Evolutionary conservation across 2,329 filamentous ascomycete genomes (phyloP), one percentile per base, ranked within the genome.

Genomic region (Calonectria fujianensis): DNA sequence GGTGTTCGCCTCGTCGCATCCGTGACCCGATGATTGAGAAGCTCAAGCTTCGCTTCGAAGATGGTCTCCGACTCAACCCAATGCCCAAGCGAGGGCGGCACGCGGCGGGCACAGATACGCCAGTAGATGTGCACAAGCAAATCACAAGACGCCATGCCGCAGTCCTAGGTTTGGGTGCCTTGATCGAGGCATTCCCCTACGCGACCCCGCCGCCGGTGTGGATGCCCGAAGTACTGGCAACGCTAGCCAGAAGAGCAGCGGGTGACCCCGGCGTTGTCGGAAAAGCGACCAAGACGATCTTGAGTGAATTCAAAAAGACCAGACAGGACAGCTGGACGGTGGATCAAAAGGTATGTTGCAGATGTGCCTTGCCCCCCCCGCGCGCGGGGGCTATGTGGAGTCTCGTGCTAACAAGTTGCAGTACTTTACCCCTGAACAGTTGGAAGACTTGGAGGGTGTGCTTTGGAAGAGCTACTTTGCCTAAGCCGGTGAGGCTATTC

Each of bases 381-480:
- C 32, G 32, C 8, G 32, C 37, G 57, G n/a, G 16, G 57, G 57
- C 35, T 29, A 41, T 63, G 57, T 63, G n/a, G 57, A 20, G 18
- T 41, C 57, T 20, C 7, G 61, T 29, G 61, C 84, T 86, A 80
- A 87, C 73, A 66, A 82, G 61, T 48, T 66, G 74, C 77, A 94
- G 91, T 91, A 95, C 74, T 99, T 99, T 83, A 96, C 96, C 32
- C 88, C 94, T 37, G 97, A 98, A 80, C 96, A 99, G 82, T 88
- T 99, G 14, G 97, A 98, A 85, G 96, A 98, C 83, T 85, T 99
- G 74, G 96, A 98, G 82, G 97, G 97, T 68, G 97, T 99, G 63
- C 88, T 99, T 68, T 99, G 97, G 97, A 99, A 99, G 93, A 98
- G 96, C 85, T 99, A 99, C 84, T 99, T 99, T 88, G 97, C 96